Conservation (phyloP, 257 asterid genomes). For the Solanum ossicruentum region DNA sequence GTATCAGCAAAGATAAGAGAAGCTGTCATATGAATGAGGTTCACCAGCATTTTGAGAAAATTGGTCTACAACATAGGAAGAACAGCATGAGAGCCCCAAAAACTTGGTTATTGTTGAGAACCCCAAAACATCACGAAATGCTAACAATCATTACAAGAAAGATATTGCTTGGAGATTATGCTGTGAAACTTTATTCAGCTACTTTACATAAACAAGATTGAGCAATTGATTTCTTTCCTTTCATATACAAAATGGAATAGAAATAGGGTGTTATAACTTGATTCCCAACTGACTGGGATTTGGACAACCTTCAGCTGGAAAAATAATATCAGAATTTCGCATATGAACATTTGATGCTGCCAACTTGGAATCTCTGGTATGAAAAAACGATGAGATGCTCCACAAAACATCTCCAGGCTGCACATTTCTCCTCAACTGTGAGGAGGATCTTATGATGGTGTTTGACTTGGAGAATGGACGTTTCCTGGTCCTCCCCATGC, state of each 20-base stretch:
- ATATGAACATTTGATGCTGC: slow-evolving; percentile 41
- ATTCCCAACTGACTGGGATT: background rate
- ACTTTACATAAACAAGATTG: background rate
- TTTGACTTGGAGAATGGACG: slow-evolving; percentile 18
- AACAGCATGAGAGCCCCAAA: background rate
- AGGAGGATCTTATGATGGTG: slow-evolving; percentile 23
- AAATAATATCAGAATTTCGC: slow-evolving; percentile 66
- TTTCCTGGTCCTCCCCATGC: slow-evolving; percentile 36
- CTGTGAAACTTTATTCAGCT: slow-evolving; percentile 8
- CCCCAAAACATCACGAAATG: background rate
- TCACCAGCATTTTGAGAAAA: background rate
- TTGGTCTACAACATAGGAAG: background rate
- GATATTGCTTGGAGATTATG: background rate
- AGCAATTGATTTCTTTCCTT: background rate
- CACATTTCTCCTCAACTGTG: slow-evolving; percentile 16
- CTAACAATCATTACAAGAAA: background rate
- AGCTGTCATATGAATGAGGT: background rate
- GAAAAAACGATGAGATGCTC: slow-evolving; percentile 47
- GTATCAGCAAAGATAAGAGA: background rate
- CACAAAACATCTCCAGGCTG: slow-evolving; percentile 34
- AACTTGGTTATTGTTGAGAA: background rate
- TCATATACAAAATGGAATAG: background rate
- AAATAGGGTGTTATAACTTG: background rate
- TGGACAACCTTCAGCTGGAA: slow-evolving; percentile 23
- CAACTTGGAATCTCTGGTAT: slow-evolving; percentile 19